Evolutionary conservation across 257 asterid species (phyloP), one percentile per base, ranked within the genome.

Genomic region (Mitragyna speciosa): DNA sequence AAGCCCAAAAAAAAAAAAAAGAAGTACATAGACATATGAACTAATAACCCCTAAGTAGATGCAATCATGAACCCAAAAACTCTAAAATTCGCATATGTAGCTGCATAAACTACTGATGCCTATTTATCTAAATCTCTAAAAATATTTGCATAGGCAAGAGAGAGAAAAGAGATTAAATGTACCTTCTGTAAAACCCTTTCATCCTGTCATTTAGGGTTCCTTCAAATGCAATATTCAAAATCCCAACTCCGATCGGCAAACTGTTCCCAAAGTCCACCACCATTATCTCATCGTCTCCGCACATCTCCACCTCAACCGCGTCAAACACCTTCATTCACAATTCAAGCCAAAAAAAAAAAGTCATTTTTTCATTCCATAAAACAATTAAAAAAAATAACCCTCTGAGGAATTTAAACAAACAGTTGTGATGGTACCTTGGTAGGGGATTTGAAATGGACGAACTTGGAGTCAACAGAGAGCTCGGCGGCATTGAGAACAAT

Each of bases 171-270:
- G 19, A 15, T 30, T n/a, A 12, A 70, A 61, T 8, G 26, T 80
- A 92, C 98, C 98, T 94, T 88, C 97, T 87, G 85, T 94, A 94
- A 83, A 94, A 92, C 56, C 98, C 97, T 87, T 94, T 94, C 98
- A 94, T 94, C 89, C 96, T 90, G 79, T 94, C 98, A 79, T 92
- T 94, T 54, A 94, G 85, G 66, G 90, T 91, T 83, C 98, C 98
- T 68, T 88, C 90, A 73, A 94, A 94, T 48, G 89, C 92, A 81
- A 92, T 47, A 83, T 87, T 85, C 81, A 94, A 82, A 85, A 82
- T 76, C 76, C 98, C 98, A 74, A 83, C 76, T 24, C 97, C 98
- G 76, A 84, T 83, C 10, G 97, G 92, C 85, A 94, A 88, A 83
- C 72, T 85, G 87, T 92, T 91, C 82, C 83, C 89, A 73, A 94